phyloP scores from a whole-genome alignment of 1,284 basidiomycete species.

The Puccinia novopanici region DNA sequence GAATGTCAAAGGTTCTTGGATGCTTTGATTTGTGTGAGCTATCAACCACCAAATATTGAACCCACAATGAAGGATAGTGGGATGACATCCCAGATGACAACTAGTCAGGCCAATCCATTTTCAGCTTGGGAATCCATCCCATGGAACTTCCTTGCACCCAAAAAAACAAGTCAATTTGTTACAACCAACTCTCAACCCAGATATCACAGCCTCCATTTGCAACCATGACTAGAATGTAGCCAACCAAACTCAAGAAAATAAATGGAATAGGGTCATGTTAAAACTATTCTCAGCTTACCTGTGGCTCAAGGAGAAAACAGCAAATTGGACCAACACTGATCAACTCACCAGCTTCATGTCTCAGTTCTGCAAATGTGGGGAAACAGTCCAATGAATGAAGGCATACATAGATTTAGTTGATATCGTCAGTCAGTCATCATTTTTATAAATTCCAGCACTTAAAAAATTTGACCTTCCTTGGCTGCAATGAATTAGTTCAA shows the following conservation, averaged over 20 bases:
- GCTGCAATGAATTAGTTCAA: neutral
- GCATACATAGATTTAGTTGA: neutral
- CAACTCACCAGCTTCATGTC: neutral
- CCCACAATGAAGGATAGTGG: too few species aligned
- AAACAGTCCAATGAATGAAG: neutral
- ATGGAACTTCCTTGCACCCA: neutral
- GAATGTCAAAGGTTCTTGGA: too few species aligned
- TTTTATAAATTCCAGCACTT: neutral
- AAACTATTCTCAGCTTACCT: neutral
- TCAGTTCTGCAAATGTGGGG: neutral
- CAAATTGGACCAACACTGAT: neutral
- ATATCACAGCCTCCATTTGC: neutral
- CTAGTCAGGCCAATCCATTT: too few species aligned
- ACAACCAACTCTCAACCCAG: neutral
- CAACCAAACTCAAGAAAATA: neutral
- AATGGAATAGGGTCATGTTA: neutral
- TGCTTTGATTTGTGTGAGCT: too few species aligned
- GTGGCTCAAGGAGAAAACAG: neutral
- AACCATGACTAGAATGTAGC: neutral
- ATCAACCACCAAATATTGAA: too few species aligned
- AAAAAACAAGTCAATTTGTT: too few species aligned
- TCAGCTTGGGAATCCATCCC: conserved; percentile 1
- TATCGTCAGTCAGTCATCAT: neutral
- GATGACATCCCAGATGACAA: too few species aligned
- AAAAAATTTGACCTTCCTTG: too few species aligned